These are phyloP conservation scores for Nelumbo lutea DNA, from an alignment of 164 flowering plant species.

Conservation along the genomic window DNA sequence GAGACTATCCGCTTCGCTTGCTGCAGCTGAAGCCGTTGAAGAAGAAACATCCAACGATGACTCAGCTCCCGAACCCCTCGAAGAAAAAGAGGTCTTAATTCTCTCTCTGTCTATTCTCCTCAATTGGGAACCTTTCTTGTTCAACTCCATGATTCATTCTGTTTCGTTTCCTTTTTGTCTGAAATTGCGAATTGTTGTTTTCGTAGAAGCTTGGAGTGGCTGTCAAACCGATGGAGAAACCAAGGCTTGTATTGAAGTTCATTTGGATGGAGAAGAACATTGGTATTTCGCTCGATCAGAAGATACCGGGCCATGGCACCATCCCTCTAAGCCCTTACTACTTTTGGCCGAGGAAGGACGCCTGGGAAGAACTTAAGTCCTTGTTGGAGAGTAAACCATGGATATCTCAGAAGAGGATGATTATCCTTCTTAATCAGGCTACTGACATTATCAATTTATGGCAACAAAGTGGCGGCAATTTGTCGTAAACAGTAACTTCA, in stretches of 20 bases:
- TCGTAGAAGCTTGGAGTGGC: constrained; percentile 50
- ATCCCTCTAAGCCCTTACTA: constrained; percentile 90
- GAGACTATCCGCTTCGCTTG: constrained; percentile 10
- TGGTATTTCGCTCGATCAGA: constrained; percentile 75
- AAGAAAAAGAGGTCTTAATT: constrained; percentile 16
- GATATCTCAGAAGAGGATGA: constrained; percentile 87
- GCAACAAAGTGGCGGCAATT: constrained; percentile 86
- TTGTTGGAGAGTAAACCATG: constrained; percentile 85
- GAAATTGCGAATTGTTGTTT: background rate
- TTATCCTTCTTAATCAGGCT: constrained; percentile 91
- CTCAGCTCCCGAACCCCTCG: constrained; percentile 1
- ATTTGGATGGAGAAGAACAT: constrained; percentile 97
- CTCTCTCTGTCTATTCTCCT: background rate
- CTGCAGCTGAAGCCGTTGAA: constrained; percentile 16
- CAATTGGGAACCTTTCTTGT: background rate
- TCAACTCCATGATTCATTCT: background rate
- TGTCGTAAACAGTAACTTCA: constrained; percentile 16
- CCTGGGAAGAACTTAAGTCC: constrained; percentile 89
- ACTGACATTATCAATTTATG: constrained; percentile 93
- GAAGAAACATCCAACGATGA: constrained; percentile 10
- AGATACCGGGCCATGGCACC: constrained; percentile 81
- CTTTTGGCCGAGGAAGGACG: constrained; percentile 98
- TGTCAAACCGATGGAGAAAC: constrained; percentile 62
- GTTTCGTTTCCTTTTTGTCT: background rate
- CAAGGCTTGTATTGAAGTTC: constrained; percentile 86